Evolutionary conservation across 2,329 filamentous ascomycete genomes (phyloP).

Genomic region (Talaromyces albobiverticillius): DNA sequence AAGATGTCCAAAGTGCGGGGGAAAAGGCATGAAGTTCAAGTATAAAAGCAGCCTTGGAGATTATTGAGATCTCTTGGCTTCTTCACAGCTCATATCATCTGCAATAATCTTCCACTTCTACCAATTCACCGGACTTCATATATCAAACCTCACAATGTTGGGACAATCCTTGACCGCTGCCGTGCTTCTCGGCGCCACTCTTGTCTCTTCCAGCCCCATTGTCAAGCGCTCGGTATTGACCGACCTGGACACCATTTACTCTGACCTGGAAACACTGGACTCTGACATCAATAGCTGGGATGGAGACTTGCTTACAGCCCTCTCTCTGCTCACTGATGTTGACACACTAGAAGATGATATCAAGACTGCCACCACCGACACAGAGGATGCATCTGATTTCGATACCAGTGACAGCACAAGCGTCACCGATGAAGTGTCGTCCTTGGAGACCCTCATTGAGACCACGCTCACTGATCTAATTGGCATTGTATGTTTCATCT

Average conservation of each 20-base stretch:
- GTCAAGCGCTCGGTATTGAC: constrained; percentile 5
- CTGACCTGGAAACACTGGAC: not conserved
- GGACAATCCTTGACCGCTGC: not conserved
- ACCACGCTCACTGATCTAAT: constrained; percentile 6
- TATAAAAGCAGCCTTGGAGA: not conserved
- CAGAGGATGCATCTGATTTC: not conserved
- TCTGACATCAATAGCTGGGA: constrained; percentile 5
- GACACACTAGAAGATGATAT: not conserved
- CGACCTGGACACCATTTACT: not conserved
- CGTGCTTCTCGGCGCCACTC: not conserved
- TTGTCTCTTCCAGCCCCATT: constrained; percentile 1
- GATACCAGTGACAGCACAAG: constrained; percentile 6
- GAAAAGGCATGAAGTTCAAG: not conserved
- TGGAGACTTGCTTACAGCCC: not conserved
- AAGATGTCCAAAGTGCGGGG: not conserved
- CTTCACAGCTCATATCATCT: not conserved
- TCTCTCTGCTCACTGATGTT: constrained; percentile 3
- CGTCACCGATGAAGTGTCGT: not conserved
- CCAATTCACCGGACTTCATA: not conserved
- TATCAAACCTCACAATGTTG: not conserved
- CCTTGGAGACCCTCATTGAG: not conserved
- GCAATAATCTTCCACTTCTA: not conserved
- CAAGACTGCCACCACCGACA: constrained; percentile 7
- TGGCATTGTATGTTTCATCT: not conserved
- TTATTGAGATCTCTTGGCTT: no score